Evolutionary conservation across 2,329 filamentous ascomycete species (phyloP).

Genomic region (Cladosporium sp.): DNA sequence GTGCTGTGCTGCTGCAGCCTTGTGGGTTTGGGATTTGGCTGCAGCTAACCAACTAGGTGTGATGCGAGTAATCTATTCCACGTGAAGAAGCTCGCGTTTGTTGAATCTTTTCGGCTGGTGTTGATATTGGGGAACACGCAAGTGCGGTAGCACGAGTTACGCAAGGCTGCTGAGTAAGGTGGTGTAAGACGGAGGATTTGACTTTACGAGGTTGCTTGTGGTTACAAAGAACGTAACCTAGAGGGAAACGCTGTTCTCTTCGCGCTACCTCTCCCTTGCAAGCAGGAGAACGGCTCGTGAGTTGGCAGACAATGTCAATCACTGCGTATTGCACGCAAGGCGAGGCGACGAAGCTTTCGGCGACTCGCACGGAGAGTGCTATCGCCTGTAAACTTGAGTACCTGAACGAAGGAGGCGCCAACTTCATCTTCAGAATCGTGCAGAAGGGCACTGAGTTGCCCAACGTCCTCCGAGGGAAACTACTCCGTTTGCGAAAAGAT

Average conservation of each 20-base stretch:
- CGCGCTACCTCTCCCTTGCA: background rate
- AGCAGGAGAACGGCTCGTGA: too few relatives aligned
- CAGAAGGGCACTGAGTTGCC: constrained; percentile 3
- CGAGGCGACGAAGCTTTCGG: background rate
- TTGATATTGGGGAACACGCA: too few relatives aligned
- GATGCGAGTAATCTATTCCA: background rate
- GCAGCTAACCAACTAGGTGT: too few relatives aligned
- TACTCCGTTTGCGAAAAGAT: constrained; percentile 31
- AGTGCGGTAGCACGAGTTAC: too few relatives aligned
- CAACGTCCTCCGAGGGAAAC: constrained; percentile 18
- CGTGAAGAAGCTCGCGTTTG: background rate
- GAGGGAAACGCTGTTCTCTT: too few relatives aligned
- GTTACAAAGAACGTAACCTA: background rate
- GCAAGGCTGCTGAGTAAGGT: too few relatives aligned
- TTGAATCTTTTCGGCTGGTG: too few relatives aligned
- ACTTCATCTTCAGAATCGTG: constrained; percentile 30
- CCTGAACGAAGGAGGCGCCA: constrained; percentile 35
- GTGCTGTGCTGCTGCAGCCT: background rate
- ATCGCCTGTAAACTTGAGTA: constrained; percentile 24
- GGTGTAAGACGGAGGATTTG: too few relatives aligned
- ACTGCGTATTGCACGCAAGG: constrained; percentile 8
- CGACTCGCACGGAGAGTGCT: background rate
- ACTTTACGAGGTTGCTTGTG: too few relatives aligned
- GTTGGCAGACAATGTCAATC: constrained; percentile 2
- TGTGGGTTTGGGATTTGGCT: background rate